Base-by-base conservation (phyloP, 768 basidiomycete genomes). In the Tremella fuciformis region DNA sequence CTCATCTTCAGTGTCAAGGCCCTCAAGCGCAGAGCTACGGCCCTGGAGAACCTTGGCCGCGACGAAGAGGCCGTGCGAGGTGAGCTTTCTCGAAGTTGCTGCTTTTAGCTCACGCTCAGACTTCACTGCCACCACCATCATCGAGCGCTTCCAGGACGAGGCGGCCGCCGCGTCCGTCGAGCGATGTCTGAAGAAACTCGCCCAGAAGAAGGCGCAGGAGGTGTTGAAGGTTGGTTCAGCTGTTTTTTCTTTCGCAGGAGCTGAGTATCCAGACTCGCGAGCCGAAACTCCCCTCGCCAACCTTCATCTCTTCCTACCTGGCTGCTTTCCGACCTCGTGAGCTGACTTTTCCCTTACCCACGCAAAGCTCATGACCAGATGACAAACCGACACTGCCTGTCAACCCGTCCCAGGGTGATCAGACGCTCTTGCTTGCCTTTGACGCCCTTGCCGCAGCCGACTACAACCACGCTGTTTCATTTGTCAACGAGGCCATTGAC, bases 281-380 rank as follows among this genome's bases (percentile, higher is more conserved):
- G 78, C 86, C 86, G 0, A 84, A 86, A 56, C 80, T 98, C 24
- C 94, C 94, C 6, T 91, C 91, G 13, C 83, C 84, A 64, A 91
- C 90, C 0, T 96, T 99, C 78, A 87, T 96, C 65, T 86, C 88
- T 13, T 89, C 94, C 0, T 99, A 98, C 80, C 91, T 98, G 74
- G 87, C 91, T 59, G 96, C 96, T 8, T 98, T 98, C 87, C 86
- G 96, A 64, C 81, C 86, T 57, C 86, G 91, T 89, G 67, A 65
- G 88, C n/a, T n/a, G n/a, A n/a, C 81, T 13, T 53, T 50, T 26
- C 21, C 42, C 8, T 53, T 18, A 18, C 13, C 13, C 15, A 41
- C 53, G 39, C 38, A 22, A 54, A 37, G 18, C 15, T 47, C 22
- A 9, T 15, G 54, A 0, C 0, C 68, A 89, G 87, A 85, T 46